Evolutionary conservation across 495 filamentous ascomycete genomes (phyloP).

Genomic region (Penicillium cataractarum): DNA sequence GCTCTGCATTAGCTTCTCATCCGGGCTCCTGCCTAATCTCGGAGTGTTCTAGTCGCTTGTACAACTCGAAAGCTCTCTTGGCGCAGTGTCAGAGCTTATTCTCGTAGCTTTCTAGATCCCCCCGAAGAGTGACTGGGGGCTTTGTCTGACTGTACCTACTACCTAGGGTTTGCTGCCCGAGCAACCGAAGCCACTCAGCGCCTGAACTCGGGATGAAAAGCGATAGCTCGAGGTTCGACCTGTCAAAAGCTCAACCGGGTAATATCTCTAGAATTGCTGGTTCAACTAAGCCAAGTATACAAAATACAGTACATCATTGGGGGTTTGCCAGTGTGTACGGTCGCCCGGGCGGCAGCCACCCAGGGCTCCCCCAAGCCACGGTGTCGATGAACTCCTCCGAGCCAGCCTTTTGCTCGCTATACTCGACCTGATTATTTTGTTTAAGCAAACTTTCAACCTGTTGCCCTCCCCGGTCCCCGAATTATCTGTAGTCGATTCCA

Average conservation of each 20-base stretch:
- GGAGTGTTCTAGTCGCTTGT: slow-evolving; percentile 8
- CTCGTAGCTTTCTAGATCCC: neutral
- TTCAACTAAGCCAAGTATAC: neutral
- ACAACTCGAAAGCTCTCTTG: slow-evolving; percentile 14
- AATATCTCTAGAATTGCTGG: neutral
- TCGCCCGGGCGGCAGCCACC: slow-evolving; percentile 5
- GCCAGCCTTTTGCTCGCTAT: neutral
- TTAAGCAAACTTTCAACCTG: neutral
- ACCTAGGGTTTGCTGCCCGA: slow-evolving; percentile 17
- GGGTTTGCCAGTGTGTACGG: no score
- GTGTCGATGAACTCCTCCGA: neutral
- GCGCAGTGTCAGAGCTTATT: slow-evolving; percentile 2
- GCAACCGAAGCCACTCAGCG: slow-evolving; percentile 11
- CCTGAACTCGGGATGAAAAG: neutral
- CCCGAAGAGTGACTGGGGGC: neutral
- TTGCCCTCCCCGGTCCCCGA: no score
- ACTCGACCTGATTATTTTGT: slow-evolving; percentile 5
- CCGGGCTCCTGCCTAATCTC: slow-evolving; percentile 6
- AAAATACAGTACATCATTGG: neutral
- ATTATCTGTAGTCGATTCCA: neutral
- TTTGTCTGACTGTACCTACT: neutral
- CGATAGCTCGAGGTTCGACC: neutral
- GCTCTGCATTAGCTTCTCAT: neutral
- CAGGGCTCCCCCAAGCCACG: slow-evolving; percentile 1
- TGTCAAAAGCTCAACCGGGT: neutral